Percentiles rank a stretch among this genome's conserved stretches.
Evolutionary conservation across 768 basidiomycete genomes (phyloP).

Genomic region (Leccinum rimulosum): DNA sequence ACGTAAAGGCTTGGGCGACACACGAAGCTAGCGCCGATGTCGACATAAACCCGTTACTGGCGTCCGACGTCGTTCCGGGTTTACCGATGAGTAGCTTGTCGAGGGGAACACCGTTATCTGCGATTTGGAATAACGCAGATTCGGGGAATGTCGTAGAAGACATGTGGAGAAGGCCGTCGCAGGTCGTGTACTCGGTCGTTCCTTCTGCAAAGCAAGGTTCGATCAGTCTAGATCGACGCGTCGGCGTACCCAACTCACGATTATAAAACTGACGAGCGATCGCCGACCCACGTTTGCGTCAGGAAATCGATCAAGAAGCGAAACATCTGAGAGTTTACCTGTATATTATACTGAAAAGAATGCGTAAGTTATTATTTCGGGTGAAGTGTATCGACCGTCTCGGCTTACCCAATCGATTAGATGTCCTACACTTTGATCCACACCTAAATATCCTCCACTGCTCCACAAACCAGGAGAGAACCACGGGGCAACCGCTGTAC

Average conservation of each 20-base stretch:
- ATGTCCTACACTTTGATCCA: conserved; percentile 32
- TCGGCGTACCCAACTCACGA: background rate
- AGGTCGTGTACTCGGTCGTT: conserved; percentile 30
- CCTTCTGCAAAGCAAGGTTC: conserved; percentile 30
- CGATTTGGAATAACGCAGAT: background rate
- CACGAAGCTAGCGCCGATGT: conserved; percentile 57
- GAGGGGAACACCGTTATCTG: conserved; percentile 41
- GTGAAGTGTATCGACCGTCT: background rate
- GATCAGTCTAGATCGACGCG: background rate
- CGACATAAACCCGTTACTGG: conserved; percentile 54
- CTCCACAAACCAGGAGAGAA: background rate
- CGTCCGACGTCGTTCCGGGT: conserved; percentile 31
- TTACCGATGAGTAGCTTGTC: conserved; percentile 67
- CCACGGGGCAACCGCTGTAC: conserved; percentile 6
- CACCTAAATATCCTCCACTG: conserved; percentile 33
- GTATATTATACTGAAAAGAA: background rate
- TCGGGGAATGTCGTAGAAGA: background rate
- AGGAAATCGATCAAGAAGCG: background rate
- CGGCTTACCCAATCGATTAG: conserved; percentile 41
- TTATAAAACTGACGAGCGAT: conserved; percentile 10
- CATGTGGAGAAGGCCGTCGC: background rate
- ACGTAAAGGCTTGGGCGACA: conserved; percentile 41
- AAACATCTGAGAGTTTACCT: background rate
- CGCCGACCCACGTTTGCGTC: background rate
- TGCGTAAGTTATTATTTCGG: background rate